Conservation (phyloP, 257 asterid species). For the Echium plantagineum region DNA sequence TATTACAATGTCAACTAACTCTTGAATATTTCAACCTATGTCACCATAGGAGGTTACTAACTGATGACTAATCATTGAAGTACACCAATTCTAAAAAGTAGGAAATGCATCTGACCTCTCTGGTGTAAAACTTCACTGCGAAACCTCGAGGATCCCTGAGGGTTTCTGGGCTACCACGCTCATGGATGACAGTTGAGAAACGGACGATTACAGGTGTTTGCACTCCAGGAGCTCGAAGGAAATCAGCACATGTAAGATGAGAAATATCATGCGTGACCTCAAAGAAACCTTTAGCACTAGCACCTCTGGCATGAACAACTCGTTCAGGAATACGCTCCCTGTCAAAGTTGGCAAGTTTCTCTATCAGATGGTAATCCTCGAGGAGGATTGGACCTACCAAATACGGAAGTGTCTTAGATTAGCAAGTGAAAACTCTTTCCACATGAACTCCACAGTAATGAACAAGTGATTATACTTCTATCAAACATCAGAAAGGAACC, state of each 20-base stretch:
- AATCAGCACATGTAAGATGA: slow-evolving; percentile 45
- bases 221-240: slow-evolving; percentile 17
- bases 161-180: slow-evolving; percentile 22
- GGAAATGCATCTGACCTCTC: slow-evolving; percentile 1
- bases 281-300: slow-evolving; percentile 89
- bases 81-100: neutral
- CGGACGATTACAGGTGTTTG: slow-evolving; percentile 18
- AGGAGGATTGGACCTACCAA: slow-evolving; percentile 59
- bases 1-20: too few species aligned
- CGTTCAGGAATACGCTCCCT: slow-evolving; percentile 79
- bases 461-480: neutral
- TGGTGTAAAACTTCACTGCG: slow-evolving; percentile 46
- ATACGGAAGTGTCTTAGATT: neutral
- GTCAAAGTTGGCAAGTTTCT: slow-evolving; percentile 63
- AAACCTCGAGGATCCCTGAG: slow-evolving; percentile 20
- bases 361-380: slow-evolving; percentile 74
- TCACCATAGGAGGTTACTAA: too few species aligned
- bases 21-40: too few species aligned
- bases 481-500: neutral
- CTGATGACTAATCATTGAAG: neutral
- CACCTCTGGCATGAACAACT: slow-evolving; percentile 75
- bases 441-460: neutral
- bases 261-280: slow-evolving; percentile 77
- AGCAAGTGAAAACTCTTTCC: slow-evolving; percentile 5
- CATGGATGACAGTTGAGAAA: slow-evolving; percentile 19